Evolutionary conservation across 176 grass and related monocot species (phyloP).

Genomic region (Luzula sylvatica): DNA sequence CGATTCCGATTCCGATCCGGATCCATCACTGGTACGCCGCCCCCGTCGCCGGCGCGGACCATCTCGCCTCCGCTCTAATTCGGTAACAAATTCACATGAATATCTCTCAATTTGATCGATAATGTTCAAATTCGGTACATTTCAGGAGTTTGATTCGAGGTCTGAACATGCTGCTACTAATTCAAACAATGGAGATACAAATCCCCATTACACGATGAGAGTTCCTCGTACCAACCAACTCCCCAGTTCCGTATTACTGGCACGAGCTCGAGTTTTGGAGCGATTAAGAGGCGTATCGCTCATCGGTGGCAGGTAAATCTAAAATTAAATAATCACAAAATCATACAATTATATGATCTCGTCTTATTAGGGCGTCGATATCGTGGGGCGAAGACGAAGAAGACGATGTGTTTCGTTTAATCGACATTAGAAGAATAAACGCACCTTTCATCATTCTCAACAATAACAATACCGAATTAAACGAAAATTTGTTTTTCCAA

Average conservation of each 20-base stretch:
- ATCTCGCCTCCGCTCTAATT: conserved; percentile 20
- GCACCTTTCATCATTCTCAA: conserved; percentile 24
- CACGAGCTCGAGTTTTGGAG: conserved; percentile 72
- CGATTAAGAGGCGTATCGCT: conserved; percentile 73
- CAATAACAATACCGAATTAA: conserved; percentile 32
- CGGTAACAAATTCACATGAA: no score
- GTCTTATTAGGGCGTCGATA: conserved; percentile 51
- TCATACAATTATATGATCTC: not conserved
- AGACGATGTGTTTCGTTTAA: conserved; percentile 40
- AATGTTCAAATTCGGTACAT: not conserved
- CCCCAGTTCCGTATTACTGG: conserved; percentile 63
- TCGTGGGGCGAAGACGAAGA: conserved; percentile 46
- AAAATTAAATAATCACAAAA: not conserved
- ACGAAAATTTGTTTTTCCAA: conserved; percentile 15
- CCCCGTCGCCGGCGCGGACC: conserved; percentile 25
- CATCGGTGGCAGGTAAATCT: conserved; percentile 20
- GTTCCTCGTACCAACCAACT: conserved; percentile 60
- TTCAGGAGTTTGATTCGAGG: conserved; percentile 15
- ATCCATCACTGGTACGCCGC: conserved; percentile 15
- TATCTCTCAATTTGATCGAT: not conserved
- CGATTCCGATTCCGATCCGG: conserved; percentile 22
- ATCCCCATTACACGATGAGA: conserved; percentile 46
- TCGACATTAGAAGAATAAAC: conserved; percentile 19
- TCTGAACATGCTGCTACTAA: conserved; percentile 7
- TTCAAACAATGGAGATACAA: conserved; percentile 33